Percentiles rank a stretch among this genome's conserved stretches.
Conservation (phyloP, 208 protist genomes). For the Trypanosomatidae sp. region DNA sequence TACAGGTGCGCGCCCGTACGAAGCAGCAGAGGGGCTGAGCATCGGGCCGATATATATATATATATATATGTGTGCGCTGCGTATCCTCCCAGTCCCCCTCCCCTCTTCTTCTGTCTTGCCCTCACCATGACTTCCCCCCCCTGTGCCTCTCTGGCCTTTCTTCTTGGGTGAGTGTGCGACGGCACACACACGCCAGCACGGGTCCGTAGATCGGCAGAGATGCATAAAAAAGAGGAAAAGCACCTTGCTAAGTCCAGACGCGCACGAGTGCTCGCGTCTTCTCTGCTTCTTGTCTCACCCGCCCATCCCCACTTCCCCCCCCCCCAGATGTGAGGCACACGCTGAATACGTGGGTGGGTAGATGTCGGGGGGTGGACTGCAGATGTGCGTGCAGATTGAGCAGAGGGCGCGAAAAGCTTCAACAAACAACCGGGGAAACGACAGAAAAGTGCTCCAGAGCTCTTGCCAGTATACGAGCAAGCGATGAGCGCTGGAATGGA, state of each 20-base stretch:
- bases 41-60: not conserved
- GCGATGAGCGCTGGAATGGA: not conserved
- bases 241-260: not conserved
- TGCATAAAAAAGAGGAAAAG: not conserved
- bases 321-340: not conserved
- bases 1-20: not conserved
- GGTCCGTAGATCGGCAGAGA: not conserved
- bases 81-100: not conserved
- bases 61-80: not conserved
- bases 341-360: not conserved
- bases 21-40: not conserved
- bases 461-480: not conserved
- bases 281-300: not conserved
- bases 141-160: not conserved
- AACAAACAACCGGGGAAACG: not conserved
- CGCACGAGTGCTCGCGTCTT: no score
- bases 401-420: not conserved
- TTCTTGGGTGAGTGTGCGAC: not conserved
- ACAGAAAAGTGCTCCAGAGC: not conserved
- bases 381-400: not conserved
- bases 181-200: not conserved
- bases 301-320: not conserved
- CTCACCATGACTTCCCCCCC: no score
- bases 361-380: not conserved
- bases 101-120: not conserved